Evolutionary conservation across 768 basidiomycete species (phyloP).

Genomic region (Hirschioporus abietinus): DNA sequence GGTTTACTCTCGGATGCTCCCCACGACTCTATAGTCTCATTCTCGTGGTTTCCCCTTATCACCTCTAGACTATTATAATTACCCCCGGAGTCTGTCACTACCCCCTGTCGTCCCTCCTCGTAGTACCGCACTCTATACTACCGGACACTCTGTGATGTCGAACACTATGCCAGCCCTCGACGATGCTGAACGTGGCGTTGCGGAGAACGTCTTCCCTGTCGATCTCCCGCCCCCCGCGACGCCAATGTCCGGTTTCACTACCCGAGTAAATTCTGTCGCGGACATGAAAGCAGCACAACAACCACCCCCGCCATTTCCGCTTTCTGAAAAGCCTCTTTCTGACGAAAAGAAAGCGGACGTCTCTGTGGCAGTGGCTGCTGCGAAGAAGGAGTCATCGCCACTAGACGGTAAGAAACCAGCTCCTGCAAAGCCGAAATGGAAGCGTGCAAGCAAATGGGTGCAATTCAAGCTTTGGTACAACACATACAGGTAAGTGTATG

Average conservation of each 20-base stretch:
- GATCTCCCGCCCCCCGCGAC: neutral
- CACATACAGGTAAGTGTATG: slow-evolving; percentile 27
- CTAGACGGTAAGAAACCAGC: neutral
- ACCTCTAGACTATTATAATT: neutral
- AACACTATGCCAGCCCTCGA: slow-evolving; percentile 3
- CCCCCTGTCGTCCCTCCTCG: neutral
- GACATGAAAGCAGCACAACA: neutral
- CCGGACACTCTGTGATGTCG: neutral
- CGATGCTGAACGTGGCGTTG: slow-evolving; percentile 7
- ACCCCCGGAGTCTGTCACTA: neutral
- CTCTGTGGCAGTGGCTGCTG: neutral
- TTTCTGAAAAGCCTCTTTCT: slow-evolving; percentile 1
- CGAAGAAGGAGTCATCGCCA: neutral
- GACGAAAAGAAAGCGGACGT: neutral
- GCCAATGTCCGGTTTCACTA: neutral
- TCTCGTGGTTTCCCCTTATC: neutral
- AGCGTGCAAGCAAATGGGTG: slow-evolving; percentile 22
- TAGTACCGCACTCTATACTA: neutral
- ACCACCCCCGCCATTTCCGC: neutral
- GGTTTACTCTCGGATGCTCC: slow-evolving; percentile 3
- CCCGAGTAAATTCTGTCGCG: slow-evolving; percentile 3
- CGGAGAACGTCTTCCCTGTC: slow-evolving; percentile 3
- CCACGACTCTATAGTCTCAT: slow-evolving; percentile 1
- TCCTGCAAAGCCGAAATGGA: slow-evolving; percentile 11
- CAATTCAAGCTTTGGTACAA: slow-evolving; percentile 33